A percentile compares a stretch with the other conserved stretches of the same genome.
These are phyloP conservation scores for Taxillus chinensis DNA, from an alignment of 164 flowering plant species.

Conservation along the genomic window DNA sequence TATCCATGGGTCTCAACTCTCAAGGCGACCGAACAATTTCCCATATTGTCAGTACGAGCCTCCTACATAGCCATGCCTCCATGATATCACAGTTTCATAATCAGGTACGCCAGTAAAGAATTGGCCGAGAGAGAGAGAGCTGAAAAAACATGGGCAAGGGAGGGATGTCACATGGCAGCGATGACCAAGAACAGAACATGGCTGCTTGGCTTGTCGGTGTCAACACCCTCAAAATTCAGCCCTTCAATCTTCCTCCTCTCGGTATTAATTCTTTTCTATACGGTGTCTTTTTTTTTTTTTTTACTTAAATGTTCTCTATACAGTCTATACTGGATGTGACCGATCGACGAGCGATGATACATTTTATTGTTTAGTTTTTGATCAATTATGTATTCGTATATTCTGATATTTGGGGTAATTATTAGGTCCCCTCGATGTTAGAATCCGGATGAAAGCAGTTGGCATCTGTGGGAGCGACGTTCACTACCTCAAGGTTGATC, in stretches of 20 bases:
- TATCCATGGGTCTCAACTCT: too few relatives aligned
- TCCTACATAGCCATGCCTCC: too few relatives aligned
- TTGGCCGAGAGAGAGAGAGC: not conserved
- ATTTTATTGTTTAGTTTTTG: not conserved
- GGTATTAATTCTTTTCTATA: conserved; percentile 23
- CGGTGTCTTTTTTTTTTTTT: not conserved
- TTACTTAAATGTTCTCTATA: too few relatives aligned
- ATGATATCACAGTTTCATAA: too few relatives aligned
- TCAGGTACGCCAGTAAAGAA: too few relatives aligned
- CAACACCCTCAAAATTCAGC: conserved; percentile 74
- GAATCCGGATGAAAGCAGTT: conserved; percentile 83
- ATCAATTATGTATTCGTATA: not conserved
- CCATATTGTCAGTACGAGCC: too few relatives aligned
- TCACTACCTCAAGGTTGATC: conserved; percentile 68
- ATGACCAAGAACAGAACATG: conserved; percentile 60
- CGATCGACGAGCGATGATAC: too few relatives aligned
- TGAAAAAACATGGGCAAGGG: conserved; percentile 41
- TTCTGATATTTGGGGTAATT: not conserved
- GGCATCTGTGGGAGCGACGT: conserved; percentile 99
- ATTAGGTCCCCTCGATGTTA: conserved; percentile 77
- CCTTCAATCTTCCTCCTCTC: conserved; percentile 75
- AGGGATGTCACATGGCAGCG: conserved; percentile 35
- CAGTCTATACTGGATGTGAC: too few relatives aligned
- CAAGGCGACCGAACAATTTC: too few relatives aligned
- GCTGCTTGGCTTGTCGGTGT: conserved; percentile 91